These are phyloP conservation scores for Heterobasidion occidentale DNA, from an alignment of 1,284 basidiomycete species.

Conservation along the genomic window DNA sequence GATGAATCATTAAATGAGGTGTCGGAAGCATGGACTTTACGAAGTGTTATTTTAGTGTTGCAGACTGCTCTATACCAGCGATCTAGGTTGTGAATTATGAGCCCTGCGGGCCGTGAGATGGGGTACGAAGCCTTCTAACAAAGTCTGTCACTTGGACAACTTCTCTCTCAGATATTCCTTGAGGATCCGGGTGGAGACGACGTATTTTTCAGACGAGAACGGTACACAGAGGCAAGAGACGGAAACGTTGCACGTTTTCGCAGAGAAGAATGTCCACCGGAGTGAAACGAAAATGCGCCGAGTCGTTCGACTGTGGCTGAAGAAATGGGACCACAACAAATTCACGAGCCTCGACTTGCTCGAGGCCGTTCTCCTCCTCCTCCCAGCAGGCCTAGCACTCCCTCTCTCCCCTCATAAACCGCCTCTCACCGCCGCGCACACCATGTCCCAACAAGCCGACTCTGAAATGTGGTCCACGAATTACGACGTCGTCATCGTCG, in stretches of 20 bases:
- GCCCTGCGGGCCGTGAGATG: not conserved
- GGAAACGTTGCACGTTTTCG: too few species aligned
- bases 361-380: not conserved
- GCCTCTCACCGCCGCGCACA: too few species aligned
- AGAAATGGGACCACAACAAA: not conserved
- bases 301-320: not conserved
- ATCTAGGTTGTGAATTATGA: not conserved
- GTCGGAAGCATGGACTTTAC: not conserved
- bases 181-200: too few species aligned
- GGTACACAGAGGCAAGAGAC: too few species aligned
- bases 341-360: not conserved
- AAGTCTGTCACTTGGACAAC: not conserved
- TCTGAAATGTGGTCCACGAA: not conserved
- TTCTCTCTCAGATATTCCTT: too few species aligned
- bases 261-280: too few species aligned
- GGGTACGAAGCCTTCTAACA: not conserved
- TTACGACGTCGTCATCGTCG: conserved; percentile 82
- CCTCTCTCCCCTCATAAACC: not conserved
- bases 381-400: not conserved
- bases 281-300: too few species aligned
- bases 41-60: not conserved
- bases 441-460: not conserved
- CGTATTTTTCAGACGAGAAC: too few species aligned
- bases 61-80: not conserved
- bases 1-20: conserved; percentile 3